Percentiles rank a stretch among this genome's conserved stretches.
Conservation (phyloP, 305 asterid genomes). For the Rubia balearica region DNA sequence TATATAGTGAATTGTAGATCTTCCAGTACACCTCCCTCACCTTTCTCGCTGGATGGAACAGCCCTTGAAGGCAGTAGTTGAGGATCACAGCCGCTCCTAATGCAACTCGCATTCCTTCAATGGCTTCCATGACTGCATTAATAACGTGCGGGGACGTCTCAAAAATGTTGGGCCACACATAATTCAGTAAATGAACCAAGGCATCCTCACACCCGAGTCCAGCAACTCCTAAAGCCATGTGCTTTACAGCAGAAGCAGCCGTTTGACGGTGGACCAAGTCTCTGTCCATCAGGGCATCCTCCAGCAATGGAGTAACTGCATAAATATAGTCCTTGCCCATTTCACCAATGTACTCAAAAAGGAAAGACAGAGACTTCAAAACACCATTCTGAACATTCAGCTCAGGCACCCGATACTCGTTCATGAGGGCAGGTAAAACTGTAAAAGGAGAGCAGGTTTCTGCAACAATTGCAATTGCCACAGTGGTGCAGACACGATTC, state of each 20-base stretch:
- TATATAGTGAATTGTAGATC: slow-evolving; percentile 76
- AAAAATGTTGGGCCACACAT: slow-evolving; percentile 90
- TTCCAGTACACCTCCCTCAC: slow-evolving; percentile 98
- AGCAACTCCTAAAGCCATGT: slow-evolving; percentile 90
- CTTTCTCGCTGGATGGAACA: slow-evolving; percentile 96
- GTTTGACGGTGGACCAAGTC: slow-evolving; percentile 92
- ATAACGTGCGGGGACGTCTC: slow-evolving; percentile 97
- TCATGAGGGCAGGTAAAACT: slow-evolving; percentile 88
- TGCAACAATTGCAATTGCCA: slow-evolving; percentile 94
- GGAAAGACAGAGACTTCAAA: slow-evolving; percentile 77
- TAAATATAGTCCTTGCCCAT: slow-evolving; percentile 97
- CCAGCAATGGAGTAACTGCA: slow-evolving; percentile 85
- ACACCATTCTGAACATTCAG: slow-evolving; percentile 97
- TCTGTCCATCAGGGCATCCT: slow-evolving; percentile 96
- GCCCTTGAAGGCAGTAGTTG: slow-evolving; percentile 91
- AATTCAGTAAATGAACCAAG: slow-evolving; percentile 72
- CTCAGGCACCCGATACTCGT: slow-evolving; percentile 90
- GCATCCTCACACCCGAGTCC: slow-evolving; percentile 98
- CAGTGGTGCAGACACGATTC: slow-evolving; percentile 95
- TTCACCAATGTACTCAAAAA: slow-evolving; percentile 94
- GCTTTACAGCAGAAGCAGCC: slow-evolving; percentile 93
- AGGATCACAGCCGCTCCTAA: slow-evolving; percentile 77
- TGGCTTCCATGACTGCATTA: slow-evolving; percentile 92
- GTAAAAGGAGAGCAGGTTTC: slow-evolving; percentile 96
- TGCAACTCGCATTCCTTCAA: slow-evolving; percentile 96